Evolutionary conservation across 768 basidiomycete genomes (phyloP), one percentile per base, ranked within the genome.

Genomic region (Lyophyllum atratum): DNA sequence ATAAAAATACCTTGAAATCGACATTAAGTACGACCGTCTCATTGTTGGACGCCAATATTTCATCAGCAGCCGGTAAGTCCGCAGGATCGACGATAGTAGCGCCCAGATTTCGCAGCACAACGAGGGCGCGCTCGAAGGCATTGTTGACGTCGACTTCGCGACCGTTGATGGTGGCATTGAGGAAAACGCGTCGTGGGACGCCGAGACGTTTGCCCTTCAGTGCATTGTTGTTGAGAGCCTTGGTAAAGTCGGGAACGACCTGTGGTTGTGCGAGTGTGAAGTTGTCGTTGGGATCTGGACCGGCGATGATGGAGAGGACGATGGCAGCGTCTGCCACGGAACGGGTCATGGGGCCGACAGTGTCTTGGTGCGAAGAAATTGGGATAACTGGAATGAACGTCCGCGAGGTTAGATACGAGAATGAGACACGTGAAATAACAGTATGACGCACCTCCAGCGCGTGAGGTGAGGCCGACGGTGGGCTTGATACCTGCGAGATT

Each of bases 401-500:
- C 34, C 12, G 5, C 40, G 9, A 44, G 9, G 50, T 56, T 15
- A 17, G 19, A 25, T 19, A 29, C 62, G 25, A 9, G 40, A 49
- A n/a, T 2, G 0, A 43, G 5, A 43, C 10, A 44, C 10, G 50
- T 56, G n/a, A 17, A 25, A 25, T 19, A 29, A 62, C 28, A 9
- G 40, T 52, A n/a, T 2, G 0, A 43, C 66, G 42, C 55, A 81
- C 85, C 85, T 66, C 84, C 85, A 15, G 83, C 80, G 14, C 83
- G 74, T 4, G 84, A 85, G 3, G 83, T 84, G 31, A 85, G 66
- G 0, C 85, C 85, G 9, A 86, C 76, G 2, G 82, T 86, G 0
- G 85, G 82, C 60, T 85, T 85, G 46, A 86, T 82, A 0, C 84
- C 85, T 3, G 75, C 85, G 5, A 85, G 40, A 59, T 85, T 85